Conservation (phyloP, 176 grass and related monocot genomes). For the Pontederia paniculata region DNA sequence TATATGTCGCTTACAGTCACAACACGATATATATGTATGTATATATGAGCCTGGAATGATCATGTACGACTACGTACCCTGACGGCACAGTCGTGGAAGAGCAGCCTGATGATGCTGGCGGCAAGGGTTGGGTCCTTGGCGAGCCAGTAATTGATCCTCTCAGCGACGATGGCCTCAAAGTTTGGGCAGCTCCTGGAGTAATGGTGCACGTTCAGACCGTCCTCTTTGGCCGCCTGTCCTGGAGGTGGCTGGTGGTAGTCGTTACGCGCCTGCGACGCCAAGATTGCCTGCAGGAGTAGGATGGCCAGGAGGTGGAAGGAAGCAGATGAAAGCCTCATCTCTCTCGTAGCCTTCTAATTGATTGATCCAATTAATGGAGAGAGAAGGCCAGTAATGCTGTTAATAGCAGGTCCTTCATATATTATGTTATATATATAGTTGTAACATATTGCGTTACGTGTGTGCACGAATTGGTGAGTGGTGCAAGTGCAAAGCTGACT, state of each 20-base stretch:
- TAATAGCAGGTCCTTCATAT: too few relatives aligned
- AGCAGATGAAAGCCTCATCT: neutral
- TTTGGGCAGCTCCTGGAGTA: conserved; percentile 36
- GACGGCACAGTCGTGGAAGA: conserved; percentile 58
- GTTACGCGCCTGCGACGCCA: neutral
- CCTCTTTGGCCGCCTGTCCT: neutral
- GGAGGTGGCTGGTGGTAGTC: neutral
- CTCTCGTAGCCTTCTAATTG: neutral
- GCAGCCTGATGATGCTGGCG: conserved; percentile 44
- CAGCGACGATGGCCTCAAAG: conserved; percentile 41
- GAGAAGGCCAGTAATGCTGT: too few relatives aligned
- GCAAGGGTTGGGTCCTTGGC: conserved; percentile 29
- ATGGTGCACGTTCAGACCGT: conserved; percentile 12
- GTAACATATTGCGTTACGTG: too few relatives aligned
- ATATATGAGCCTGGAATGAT: neutral
- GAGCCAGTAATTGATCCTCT: conserved; percentile 29
- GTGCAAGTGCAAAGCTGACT: too few relatives aligned
- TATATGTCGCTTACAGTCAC: too few relatives aligned
- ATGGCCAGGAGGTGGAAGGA: conserved; percentile 8
- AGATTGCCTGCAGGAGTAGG: conserved; percentile 14
- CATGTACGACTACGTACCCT: conserved; percentile 12
- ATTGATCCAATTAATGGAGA: too few relatives aligned
- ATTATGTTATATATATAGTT: too few relatives aligned
- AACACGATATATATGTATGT: neutral
- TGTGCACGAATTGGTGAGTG: too few relatives aligned